A percentile compares a stretch with the other conserved stretches of the same genome.
phyloP scores from a whole-genome alignment of 2,329 filamentous ascomycete species.

The Colletotrichum lupini region DNA sequence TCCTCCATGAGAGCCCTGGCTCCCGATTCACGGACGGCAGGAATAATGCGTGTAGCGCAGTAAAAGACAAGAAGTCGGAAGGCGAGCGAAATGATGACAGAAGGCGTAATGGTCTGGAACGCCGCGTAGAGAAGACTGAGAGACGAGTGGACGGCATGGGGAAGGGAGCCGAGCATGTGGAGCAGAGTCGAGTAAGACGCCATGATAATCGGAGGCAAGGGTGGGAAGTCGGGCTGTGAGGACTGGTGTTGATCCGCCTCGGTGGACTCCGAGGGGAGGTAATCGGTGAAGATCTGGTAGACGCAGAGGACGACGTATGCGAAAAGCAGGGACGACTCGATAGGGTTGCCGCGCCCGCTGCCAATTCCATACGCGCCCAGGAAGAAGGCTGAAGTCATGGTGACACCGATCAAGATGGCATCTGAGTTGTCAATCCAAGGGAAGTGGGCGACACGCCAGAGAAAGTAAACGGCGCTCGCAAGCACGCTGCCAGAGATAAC shows the following conservation, averaged over 20 bases:
- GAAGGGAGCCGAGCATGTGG: constrained; percentile 85
- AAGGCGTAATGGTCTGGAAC: constrained; percentile 94
- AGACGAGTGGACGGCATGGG: constrained; percentile 82
- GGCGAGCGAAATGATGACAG: constrained; percentile 92
- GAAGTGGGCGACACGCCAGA: constrained; percentile 94
- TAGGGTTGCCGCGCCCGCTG: constrained; percentile 89
- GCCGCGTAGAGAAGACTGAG: constrained; percentile 91
- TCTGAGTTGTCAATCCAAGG: constrained; percentile 93
- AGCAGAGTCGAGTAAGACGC: constrained; percentile 94
- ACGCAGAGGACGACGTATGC: constrained; percentile 98
- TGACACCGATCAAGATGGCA: constrained; percentile 90
- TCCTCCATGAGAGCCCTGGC: constrained; percentile 86
- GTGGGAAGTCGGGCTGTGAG: constrained; percentile 88
- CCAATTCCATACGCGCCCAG: constrained; percentile 94
- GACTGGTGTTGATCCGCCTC: constrained; percentile 59
- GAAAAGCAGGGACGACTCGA: constrained; percentile 35
- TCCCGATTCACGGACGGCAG: constrained; percentile 88
- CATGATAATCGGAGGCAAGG: constrained; percentile 98
- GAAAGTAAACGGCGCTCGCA: constrained; percentile 93
- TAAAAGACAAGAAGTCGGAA: constrained; percentile 97
- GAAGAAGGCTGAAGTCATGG: constrained; percentile 92
- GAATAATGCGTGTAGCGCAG: constrained; percentile 94
- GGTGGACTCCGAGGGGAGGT: constrained; percentile 80
- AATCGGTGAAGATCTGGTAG: constrained; percentile 99
- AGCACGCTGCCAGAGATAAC: constrained; percentile 91